Percentiles rank a stretch among this genome's conserved stretches.
Evolutionary conservation across 129 eudicot species (phyloP).

Genomic region (Flaveria trinervia): DNA sequence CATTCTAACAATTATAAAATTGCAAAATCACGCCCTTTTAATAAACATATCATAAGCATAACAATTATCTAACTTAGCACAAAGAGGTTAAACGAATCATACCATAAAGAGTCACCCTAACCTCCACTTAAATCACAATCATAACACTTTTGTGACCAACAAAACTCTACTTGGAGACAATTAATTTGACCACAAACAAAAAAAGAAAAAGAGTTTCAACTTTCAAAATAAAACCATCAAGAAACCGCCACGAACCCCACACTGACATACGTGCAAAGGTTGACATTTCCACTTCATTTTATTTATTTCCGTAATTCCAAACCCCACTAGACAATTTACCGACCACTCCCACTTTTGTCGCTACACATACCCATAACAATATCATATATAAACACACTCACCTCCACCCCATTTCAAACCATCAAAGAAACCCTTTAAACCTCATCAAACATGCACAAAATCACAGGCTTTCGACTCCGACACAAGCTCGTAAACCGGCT

Average conservation of each 20-base stretch:
- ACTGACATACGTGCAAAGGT: conserved; percentile 17
- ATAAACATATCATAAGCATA: too few species aligned
- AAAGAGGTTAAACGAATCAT: too few species aligned
- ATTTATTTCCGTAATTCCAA: conserved; percentile 15
- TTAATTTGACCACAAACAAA: conserved; percentile 24
- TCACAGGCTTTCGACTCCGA: background rate
- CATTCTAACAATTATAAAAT: too few species aligned
- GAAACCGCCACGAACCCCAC: conserved; percentile 24
- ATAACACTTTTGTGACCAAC: background rate
- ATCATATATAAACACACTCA: background rate
- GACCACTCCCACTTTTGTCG: conserved; percentile 28
- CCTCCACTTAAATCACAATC: background rate
- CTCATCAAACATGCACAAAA: conserved; percentile 2
- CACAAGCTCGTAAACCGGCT: conserved; percentile 11
- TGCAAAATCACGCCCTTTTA: too few species aligned
- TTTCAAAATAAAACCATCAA: background rate
- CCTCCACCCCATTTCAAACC: background rate
- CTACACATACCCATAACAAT: conserved; percentile 1
- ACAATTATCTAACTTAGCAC: too few species aligned
- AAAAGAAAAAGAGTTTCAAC: background rate
- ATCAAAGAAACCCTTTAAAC: conserved; percentile 1
- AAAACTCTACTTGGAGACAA: background rate
- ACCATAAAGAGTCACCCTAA: too few species aligned
- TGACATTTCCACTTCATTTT: conserved; percentile 23
- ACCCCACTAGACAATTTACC: conserved; percentile 23